Base-by-base conservation (phyloP, 192 early-diverging fungal species). In the Entomortierella beljakovae region DNA sequence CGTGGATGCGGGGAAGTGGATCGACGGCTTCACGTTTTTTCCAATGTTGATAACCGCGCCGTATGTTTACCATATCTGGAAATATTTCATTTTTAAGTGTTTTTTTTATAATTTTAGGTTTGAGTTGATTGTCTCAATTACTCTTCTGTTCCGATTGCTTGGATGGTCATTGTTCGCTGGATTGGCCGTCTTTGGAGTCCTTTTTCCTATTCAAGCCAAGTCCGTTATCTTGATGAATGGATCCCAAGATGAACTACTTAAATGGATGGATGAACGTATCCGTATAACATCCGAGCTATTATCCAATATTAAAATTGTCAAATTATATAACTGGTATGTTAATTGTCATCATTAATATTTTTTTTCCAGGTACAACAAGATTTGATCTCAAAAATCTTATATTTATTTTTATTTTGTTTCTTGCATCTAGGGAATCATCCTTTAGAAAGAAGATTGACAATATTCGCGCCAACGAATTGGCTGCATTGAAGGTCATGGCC, bases 1-100 rank as follows among this genome's bases (percentile, higher is more conserved):
- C 7, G 84, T 88, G 1, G 94, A 95, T 61, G 80, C 91, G 15
- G 85, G 86, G 31, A 85, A 85, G 37, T 71, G 92, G 28, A 70
- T 85, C 1, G 83, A 90, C 48, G 74, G 66, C 5, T 48, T 35
- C 3, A 52, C 40, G 4, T 77, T 29, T 33, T 29, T 77, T 29
- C 74, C 74, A 2, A 11, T 69, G 0, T 64, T 87, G 28, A 63
- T 86, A 0, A 72, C 87, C 43, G 87, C 90, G 46, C 58, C 88
- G 50, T 81, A 90, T 62, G 84, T 86, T 6, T 82, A 38, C 43
- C 3, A 11, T 11, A 46, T 3, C 7, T 3, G 11, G 43, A 46
- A 46, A 11, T 11, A 46, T 46, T 20, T 46, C 15, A 11, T 46
- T 46, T 13, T 6, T 46, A 20, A 46, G 11, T 46, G 43, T 10